Percentiles rank a stretch among this genome's conserved stretches.
Conservation (phyloP, 2,329 filamentous ascomycete species). For the Curvularia spicifera region DNA sequence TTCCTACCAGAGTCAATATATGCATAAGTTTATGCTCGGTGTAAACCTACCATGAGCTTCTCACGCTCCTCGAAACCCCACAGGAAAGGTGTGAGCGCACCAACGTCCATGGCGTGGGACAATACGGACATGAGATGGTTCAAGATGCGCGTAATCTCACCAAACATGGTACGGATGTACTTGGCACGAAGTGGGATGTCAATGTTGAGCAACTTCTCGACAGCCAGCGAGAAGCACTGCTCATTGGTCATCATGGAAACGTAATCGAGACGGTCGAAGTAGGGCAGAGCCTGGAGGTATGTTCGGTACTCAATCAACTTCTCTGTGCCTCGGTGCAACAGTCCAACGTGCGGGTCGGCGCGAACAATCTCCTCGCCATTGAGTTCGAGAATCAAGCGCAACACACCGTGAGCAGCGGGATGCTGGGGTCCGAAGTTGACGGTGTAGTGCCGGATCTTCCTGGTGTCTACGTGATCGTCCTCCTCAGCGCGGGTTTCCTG, state of each 20-base stretch:
- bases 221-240: conserved; percentile 93
- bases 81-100: conserved; percentile 95
- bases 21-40: background rate
- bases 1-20: conserved; percentile 66
- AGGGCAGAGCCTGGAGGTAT: conserved; percentile 95
- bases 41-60: conserved; percentile 85
- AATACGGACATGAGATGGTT: conserved; percentile 99
- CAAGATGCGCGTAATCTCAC: conserved; percentile 88
- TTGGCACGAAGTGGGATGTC: conserved; percentile 96
- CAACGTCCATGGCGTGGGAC: conserved; percentile 98
- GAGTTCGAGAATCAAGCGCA: conserved; percentile 95
- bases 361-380: conserved; percentile 98
- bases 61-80: conserved; percentile 99
- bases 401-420: conserved; percentile 95
- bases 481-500: conserved; percentile 54
- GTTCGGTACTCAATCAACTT: conserved; percentile 99
- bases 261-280: conserved; percentile 98
- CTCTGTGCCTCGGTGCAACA: conserved; percentile 96
- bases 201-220: conserved; percentile 97
- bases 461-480: conserved; percentile 60
- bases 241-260: conserved; percentile 99
- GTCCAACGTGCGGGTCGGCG: conserved; percentile 93
- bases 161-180: conserved; percentile 95
- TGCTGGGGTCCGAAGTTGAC: conserved; percentile 99
- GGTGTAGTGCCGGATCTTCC: conserved; percentile 98